Percentiles rank a stretch among this genome's conserved stretches.
Evolutionary conservation across 805 yeast genomes (phyloP).

Genomic region (Pichia manshurica): DNA sequence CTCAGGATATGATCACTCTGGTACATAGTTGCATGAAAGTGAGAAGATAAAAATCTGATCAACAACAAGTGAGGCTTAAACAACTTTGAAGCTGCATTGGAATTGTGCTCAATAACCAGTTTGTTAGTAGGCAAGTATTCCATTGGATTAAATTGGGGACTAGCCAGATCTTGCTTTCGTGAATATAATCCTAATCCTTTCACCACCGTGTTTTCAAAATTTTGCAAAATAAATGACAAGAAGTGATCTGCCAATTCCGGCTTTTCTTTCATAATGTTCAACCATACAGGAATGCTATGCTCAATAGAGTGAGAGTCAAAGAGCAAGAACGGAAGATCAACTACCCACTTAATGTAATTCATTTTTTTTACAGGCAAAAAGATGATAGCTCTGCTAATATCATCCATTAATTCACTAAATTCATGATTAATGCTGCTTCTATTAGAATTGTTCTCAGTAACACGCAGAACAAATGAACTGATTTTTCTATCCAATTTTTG

Average conservation of each 20-base stretch:
- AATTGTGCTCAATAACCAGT: conserved; percentile 45
- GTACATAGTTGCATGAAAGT: conserved; percentile 71
- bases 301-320: conserved; percentile 58
- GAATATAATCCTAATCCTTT: conserved; percentile 61
- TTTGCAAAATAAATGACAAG: conserved; percentile 59
- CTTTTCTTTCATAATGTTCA: conserved; percentile 64
- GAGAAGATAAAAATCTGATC: conserved; percentile 63
- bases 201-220: conserved; percentile 64
- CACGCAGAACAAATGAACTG: conserved; percentile 2
- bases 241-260: conserved; percentile 53
- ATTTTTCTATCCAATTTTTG: conserved; percentile 12
- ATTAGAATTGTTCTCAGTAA: neutral
- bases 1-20: conserved; percentile 66
- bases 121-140: conserved; percentile 84
- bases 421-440: conserved; percentile 21
- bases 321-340: conserved; percentile 62
- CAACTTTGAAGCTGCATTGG: conserved; percentile 41
- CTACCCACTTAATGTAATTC: conserved; percentile 45
- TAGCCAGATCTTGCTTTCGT: conserved; percentile 43
- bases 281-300: conserved; percentile 73
- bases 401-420: conserved; percentile 40
- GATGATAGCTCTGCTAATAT: conserved; percentile 35
- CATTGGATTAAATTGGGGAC: conserved; percentile 69
- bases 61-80: conserved; percentile 65
- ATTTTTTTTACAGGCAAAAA: conserved; percentile 37